Percentiles rank a stretch among this genome's conserved stretches.
Conservation (phyloP, 805 yeast species). For the Lipomyces yamadae region DNA sequence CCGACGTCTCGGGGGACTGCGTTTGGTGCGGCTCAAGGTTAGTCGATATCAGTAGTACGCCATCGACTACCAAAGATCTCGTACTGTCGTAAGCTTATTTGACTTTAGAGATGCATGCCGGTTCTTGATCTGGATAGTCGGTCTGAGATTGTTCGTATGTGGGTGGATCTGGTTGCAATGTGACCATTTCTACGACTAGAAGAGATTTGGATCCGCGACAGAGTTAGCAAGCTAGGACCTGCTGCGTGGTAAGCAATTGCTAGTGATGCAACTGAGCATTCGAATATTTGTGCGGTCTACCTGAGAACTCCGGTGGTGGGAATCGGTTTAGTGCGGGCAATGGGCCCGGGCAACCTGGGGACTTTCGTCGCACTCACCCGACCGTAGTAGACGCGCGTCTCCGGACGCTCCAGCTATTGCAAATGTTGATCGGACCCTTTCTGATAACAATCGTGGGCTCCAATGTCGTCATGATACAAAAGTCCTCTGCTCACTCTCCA, state of each 20-base stretch:
- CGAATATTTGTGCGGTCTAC: background rate
- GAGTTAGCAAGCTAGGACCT: too few species aligned
- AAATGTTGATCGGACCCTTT: too few species aligned
- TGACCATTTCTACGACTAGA: too few species aligned
- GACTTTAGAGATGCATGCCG: too few species aligned
- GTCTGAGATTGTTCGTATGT: background rate
- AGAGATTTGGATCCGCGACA: too few species aligned
- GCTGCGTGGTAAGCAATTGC: background rate
- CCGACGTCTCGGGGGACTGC: constrained; percentile 24
- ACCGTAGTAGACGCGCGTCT: background rate
- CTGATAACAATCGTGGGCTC: background rate
- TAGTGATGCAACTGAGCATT: background rate
- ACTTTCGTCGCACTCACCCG: background rate
- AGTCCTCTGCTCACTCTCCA: background rate
- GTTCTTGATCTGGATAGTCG: background rate
- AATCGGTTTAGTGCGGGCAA: background rate
- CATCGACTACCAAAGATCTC: too few species aligned
- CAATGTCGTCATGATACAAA: background rate
- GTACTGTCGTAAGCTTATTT: too few species aligned
- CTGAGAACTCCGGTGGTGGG: background rate
- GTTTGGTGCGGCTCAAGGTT: constrained; percentile 17
- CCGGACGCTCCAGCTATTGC: too few species aligned
- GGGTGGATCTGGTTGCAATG: too few species aligned
- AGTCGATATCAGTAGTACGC: background rate
- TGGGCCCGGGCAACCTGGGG: background rate